Percentiles rank a stretch among this genome's conserved stretches.
Evolutionary conservation across 2,329 filamentous ascomycete genomes (phyloP).

Genomic region (Penicillium griseofulvum): DNA sequence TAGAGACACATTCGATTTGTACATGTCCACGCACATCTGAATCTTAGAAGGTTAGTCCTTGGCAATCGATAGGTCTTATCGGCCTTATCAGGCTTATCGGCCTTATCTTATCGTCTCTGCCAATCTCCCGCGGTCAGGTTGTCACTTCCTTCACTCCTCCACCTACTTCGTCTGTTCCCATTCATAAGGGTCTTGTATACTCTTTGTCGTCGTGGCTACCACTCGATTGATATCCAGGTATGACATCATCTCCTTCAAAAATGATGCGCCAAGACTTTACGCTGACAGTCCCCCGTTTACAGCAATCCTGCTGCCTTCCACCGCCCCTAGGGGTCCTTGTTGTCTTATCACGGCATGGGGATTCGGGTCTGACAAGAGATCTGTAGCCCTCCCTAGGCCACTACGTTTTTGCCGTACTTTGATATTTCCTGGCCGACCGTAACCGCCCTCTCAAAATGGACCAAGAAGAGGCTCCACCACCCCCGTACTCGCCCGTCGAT

Average conservation of each 20-base stretch:
- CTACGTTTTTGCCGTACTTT: slow-evolving; percentile 1
- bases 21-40: too few relatives aligned
- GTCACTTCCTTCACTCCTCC: neutral
- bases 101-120: neutral
- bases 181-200: neutral
- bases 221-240: neutral
- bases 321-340: neutral
- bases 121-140: neutral
- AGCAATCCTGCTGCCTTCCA: slow-evolving; percentile 36
- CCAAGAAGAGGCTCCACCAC: slow-evolving; percentile 41
- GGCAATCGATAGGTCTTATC: neutral
- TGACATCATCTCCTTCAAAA: neutral
- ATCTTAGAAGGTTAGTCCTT: neutral
- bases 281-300: neutral
- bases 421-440: neutral
- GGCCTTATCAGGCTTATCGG: too few relatives aligned
- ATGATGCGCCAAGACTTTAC: neutral
- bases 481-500: slow-evolving; percentile 44
- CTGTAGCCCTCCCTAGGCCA: slow-evolving; percentile 7
- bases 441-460: slow-evolving; percentile 27
- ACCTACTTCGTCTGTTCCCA: neutral
- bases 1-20: neutral
- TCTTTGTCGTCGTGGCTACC: neutral
- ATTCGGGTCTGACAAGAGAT: slow-evolving; percentile 14
- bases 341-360: slow-evolving; percentile 21